A percentile compares a stretch with the other conserved stretches of the same genome.
Conservation (phyloP, 23 red algal species). For the Pyropia yezoensis region DNA sequence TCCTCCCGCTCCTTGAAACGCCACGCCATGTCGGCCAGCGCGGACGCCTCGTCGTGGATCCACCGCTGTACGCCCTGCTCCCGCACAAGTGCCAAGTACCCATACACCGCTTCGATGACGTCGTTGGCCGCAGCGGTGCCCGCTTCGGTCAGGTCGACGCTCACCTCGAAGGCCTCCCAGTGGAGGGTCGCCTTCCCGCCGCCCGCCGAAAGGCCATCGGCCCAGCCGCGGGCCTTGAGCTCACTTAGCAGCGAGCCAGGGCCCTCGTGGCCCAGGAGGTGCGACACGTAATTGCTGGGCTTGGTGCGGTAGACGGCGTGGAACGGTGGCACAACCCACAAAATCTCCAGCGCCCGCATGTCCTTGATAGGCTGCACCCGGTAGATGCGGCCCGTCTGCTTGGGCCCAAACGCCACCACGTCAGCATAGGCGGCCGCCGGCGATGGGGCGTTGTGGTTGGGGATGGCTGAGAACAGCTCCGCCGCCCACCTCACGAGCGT, state of each 20-base stretch:
- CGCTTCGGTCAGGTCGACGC: slow-evolving; percentile 54
- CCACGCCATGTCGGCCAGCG: slow-evolving; percentile 51
- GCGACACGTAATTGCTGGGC: slow-evolving; percentile 42
- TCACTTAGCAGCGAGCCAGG: slow-evolving; percentile 51
- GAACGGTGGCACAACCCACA: slow-evolving; percentile 48
- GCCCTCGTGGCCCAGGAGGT: slow-evolving; percentile 78
- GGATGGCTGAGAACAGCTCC: slow-evolving; percentile 61
- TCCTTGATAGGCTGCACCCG: slow-evolving; percentile 58
- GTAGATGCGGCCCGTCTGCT: slow-evolving; percentile 29
- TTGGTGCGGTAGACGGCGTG: slow-evolving; percentile 32
- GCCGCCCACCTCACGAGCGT: slow-evolving; percentile 40
- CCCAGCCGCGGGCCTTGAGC: slow-evolving; percentile 68
- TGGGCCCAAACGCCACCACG: slow-evolving; percentile 8
- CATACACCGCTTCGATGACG: slow-evolving; percentile 44
- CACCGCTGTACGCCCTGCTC: slow-evolving; percentile 21
- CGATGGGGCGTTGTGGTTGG: slow-evolving; percentile 19
- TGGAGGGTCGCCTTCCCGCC: slow-evolving; percentile 20
- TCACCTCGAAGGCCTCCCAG: slow-evolving; percentile 27
- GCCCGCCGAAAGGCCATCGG: slow-evolving; percentile 45
- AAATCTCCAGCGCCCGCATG: slow-evolving; percentile 50
- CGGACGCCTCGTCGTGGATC: slow-evolving; percentile 53
- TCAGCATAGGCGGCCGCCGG: slow-evolving; percentile 44
- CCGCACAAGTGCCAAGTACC: slow-evolving; percentile 55
- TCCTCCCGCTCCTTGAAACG: slow-evolving; percentile 62
- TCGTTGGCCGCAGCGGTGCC: slow-evolving; percentile 54